A percentile compares a stretch with the other conserved stretches of the same genome.
These are phyloP conservation scores for Monilinia fructicola DNA, from an alignment of 2,329 filamentous ascomycete genomes.

Conservation along the genomic window DNA sequence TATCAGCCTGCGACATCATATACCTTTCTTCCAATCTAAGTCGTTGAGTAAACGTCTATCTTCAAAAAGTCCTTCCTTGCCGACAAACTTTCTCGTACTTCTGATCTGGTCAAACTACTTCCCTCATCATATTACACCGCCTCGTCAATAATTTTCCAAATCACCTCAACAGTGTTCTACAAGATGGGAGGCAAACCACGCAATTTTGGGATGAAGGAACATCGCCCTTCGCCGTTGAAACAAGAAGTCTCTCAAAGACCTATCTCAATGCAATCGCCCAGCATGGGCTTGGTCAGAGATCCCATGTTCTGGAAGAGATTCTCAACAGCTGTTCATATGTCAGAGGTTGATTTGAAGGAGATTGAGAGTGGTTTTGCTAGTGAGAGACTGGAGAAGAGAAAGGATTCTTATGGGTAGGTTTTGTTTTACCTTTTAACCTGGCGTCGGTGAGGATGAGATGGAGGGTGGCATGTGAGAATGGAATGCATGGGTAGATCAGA, in stretches of 20 bases:
- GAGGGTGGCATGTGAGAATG: not conserved
- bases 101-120: not conserved
- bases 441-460: not conserved
- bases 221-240: slow-evolving; percentile 38
- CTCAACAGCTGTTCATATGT: slow-evolving; percentile 37
- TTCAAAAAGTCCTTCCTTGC: too few species aligned
- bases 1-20: not conserved
- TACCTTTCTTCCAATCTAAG: not conserved
- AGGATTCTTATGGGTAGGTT: slow-evolving; percentile 21
- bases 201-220: slow-evolving; percentile 28
- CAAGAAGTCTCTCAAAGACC: slow-evolving; percentile 33
- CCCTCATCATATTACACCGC: not conserved
- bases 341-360: slow-evolving; percentile 32
- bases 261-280: slow-evolving; percentile 23
- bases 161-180: not conserved
- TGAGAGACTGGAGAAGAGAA: slow-evolving; percentile 10
- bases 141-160: not conserved
- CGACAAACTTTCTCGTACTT: too few species aligned
- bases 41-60: too few species aligned
- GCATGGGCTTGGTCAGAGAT: slow-evolving; percentile 38
- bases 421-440: not conserved
- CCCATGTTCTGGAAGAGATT: slow-evolving; percentile 42
- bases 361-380: slow-evolving; percentile 29
- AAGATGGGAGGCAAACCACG: slow-evolving; percentile 33
- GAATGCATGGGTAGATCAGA: slow-evolving; percentile 24